Conservation (phyloP, 805 yeast species). For the Barnettozyma californica region DNA sequence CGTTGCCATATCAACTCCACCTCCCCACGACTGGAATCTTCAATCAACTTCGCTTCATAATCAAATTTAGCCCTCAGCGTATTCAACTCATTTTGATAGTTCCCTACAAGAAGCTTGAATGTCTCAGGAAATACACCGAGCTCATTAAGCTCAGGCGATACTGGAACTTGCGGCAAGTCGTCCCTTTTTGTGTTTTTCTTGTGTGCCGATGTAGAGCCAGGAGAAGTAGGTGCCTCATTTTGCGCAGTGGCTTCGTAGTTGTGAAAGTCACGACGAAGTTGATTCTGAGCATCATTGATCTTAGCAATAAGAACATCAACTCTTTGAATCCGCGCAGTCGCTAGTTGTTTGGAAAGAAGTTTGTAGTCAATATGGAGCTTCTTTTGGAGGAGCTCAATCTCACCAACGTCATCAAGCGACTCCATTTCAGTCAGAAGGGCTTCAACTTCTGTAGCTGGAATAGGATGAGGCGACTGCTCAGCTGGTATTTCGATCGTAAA, state of each 20-base stretch:
- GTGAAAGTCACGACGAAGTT: constrained; percentile 18
- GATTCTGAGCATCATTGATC: constrained; percentile 27
- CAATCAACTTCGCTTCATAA: constrained; percentile 18
- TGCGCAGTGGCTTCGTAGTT: constrained; percentile 18
- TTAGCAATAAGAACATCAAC: constrained; percentile 29
- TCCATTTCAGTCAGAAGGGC: constrained; percentile 8
- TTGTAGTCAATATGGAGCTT: constrained; percentile 29
- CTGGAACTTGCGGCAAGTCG: constrained; percentile 10
- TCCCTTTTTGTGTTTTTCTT: constrained; percentile 8
- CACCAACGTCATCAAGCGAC: constrained; percentile 9
- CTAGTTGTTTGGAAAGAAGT: constrained; percentile 26
- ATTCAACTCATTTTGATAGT: constrained; percentile 12
- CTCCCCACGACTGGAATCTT: constrained; percentile 12
- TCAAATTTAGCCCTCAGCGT: constrained; percentile 14
- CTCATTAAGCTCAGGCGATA: constrained; percentile 11
- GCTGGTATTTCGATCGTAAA: background rate
- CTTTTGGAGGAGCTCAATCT: constrained; percentile 20
- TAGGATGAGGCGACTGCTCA: background rate
- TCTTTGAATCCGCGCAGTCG: constrained; percentile 25
- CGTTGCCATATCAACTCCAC: constrained; percentile 22
- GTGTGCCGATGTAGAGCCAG: constrained; percentile 1
- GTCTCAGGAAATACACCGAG: constrained; percentile 21
- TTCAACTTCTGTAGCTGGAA: background rate
- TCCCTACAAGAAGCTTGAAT: constrained; percentile 15
- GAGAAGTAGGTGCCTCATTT: constrained; percentile 11